Conservation (phyloP, 345 rosid genomes). For the Barbarea vulgaris region DNA sequence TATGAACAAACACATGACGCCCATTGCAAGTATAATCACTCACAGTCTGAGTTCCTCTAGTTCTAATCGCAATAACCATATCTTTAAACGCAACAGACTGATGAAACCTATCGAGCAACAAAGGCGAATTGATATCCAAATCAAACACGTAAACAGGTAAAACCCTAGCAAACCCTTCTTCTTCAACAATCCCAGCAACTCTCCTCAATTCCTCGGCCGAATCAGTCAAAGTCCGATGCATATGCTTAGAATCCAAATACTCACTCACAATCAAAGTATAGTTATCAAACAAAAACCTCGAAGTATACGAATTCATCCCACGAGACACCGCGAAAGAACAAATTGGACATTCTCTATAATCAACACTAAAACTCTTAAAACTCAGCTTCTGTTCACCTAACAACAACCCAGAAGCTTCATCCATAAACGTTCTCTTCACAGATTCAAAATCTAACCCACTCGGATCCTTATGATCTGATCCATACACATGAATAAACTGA, state of each 20-base stretch:
- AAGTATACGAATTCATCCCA: constrained; percentile 83
- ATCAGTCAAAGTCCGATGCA: constrained; percentile 81
- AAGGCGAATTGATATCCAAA: constrained; percentile 60
- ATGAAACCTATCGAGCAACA: constrained; percentile 89
- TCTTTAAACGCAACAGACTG: constrained; percentile 89
- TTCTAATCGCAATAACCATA: constrained; percentile 95
- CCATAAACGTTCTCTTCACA: constrained; percentile 67
- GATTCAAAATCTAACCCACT: constrained; percentile 75
- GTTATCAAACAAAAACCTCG: constrained; percentile 95
- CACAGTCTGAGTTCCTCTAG: constrained; percentile 77
- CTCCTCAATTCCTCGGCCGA: constrained; percentile 82
- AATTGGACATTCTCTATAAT: constrained; percentile 68
- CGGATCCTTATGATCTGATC: constrained; percentile 55
- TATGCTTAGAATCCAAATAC: constrained; percentile 91
- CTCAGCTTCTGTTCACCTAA: constrained; percentile 71
- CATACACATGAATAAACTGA: constrained; percentile 76
- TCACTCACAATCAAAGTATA: constrained; percentile 93
- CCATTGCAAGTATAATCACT: constrained; percentile 96
- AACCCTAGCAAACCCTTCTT: constrained; percentile 64
- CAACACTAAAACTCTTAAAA: constrained; percentile 63
- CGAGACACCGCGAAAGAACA: constrained; percentile 83
- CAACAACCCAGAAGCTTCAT: constrained; percentile 77
- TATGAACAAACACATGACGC: constrained; percentile 81
- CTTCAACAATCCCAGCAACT: constrained; percentile 70
- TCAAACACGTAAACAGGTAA: constrained; percentile 97